These are phyloP conservation scores for Exophiala lecanii-corni DNA, from an alignment of 2,329 filamentous ascomycete species.

Conservation along the genomic window DNA sequence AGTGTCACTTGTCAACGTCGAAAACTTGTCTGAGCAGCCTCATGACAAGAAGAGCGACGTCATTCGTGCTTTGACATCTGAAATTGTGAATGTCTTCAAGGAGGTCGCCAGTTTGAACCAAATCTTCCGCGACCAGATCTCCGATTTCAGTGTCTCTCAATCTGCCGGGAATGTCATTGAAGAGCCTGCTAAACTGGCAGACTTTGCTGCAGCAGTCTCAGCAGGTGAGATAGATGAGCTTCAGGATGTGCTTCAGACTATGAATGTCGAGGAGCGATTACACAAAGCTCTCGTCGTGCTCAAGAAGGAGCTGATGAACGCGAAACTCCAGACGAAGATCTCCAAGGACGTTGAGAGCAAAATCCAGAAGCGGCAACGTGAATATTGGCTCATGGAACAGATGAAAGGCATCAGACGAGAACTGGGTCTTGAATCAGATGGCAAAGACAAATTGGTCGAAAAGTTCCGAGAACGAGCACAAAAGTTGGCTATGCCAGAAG, in stretches of 20 bases:
- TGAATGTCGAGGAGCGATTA: conserved; percentile 88
- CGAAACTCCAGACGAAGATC: conserved; percentile 93
- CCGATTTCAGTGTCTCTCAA: conserved; percentile 92
- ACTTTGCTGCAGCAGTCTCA: conserved; percentile 96
- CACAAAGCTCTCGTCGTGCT: conserved; percentile 86
- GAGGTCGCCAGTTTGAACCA: conserved; percentile 92
- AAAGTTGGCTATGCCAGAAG: conserved; percentile 94
- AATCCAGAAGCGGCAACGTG: conserved; percentile 93
- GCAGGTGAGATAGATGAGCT: conserved; percentile 86
- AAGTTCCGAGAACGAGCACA: conserved; percentile 93
- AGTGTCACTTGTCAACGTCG: conserved; percentile 91
- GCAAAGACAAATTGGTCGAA: conserved; percentile 96
- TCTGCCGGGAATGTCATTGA: conserved; percentile 92
- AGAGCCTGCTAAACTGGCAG: conserved; percentile 89
- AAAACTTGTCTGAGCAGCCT: conserved; percentile 84
- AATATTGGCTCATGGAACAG: conserved; percentile 99
- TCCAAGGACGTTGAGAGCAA: conserved; percentile 96
- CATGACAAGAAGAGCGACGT: conserved; percentile 86
- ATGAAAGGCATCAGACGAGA: conserved; percentile 98
- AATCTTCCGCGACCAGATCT: conserved; percentile 94
- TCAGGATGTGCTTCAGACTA: conserved; percentile 81
- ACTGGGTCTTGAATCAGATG: conserved; percentile 92
- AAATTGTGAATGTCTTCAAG: conserved; percentile 98
- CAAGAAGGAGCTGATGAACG: conserved; percentile 98
- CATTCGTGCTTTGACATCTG: conserved; percentile 87